These are phyloP conservation scores for Akebia trifoliata DNA, from an alignment of 164 flowering plant species.

Conservation along the genomic window DNA sequence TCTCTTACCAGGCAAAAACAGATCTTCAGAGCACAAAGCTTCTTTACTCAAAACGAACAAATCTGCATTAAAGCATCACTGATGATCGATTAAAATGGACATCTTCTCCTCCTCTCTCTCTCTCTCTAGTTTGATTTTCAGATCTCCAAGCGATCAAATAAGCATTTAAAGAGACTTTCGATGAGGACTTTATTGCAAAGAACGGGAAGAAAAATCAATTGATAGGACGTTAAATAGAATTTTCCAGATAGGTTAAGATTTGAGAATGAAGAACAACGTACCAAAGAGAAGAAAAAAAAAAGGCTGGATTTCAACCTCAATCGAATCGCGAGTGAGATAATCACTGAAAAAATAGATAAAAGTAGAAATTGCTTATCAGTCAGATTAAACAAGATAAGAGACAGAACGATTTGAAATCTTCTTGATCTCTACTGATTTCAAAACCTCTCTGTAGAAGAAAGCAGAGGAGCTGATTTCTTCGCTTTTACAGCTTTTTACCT, in stretches of 20 bases:
- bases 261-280: background rate
- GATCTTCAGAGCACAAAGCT: background rate
- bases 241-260: too few relatives aligned
- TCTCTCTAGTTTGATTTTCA: background rate
- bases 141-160: too few relatives aligned
- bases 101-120: background rate
- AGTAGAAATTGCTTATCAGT: background rate
- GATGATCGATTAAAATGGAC: background rate
- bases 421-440: background rate
- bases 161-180: too few relatives aligned
- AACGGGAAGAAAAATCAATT: background rate
- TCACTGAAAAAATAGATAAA: background rate
- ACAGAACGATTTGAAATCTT: background rate
- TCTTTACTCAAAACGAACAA: background rate
- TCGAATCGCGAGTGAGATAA: background rate
- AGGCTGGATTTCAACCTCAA: background rate
- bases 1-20: background rate
- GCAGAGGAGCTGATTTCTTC: background rate
- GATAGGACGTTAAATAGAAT: too few relatives aligned
- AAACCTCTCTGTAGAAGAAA: background rate
- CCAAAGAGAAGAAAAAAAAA: background rate
- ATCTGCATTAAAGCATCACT: slow-evolving; percentile 4
- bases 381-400: background rate
- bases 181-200: background rate
- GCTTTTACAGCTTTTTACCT: slow-evolving; percentile 1